Evolutionary conservation across 108 stramenopile species (phyloP).

Genomic region (Skeletonema costatum): DNA sequence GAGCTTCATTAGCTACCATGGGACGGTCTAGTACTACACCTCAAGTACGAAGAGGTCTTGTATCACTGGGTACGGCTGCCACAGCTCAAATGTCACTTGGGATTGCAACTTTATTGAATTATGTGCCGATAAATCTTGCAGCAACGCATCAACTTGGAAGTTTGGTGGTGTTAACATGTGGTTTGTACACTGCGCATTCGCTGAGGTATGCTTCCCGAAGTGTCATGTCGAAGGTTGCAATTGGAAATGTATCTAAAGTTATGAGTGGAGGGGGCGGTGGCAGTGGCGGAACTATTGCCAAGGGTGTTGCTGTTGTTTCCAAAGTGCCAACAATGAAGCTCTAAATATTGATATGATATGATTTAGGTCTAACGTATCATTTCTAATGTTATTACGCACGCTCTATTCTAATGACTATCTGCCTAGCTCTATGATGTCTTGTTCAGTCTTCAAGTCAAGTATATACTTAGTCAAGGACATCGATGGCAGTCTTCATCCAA

Average conservation of each 20-base stretch:
- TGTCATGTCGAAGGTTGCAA: slow-evolving; percentile 17
- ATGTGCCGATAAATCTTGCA: slow-evolving; percentile 94
- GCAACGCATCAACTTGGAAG: slow-evolving; percentile 97
- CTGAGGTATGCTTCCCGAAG: slow-evolving; percentile 73
- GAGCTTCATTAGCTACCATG: not conserved
- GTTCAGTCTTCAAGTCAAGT: not conserved
- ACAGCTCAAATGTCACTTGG: slow-evolving; percentile 92
- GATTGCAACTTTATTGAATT: slow-evolving; percentile 91
- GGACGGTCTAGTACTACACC: slow-evolving; percentile 55
- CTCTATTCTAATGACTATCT: not conserved
- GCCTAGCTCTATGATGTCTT: not conserved
- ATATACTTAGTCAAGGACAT: slow-evolving; percentile 19
- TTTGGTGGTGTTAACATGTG: slow-evolving; percentile 87
- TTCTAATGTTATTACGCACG: not conserved
- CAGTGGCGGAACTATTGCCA: not conserved
- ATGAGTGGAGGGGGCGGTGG: slow-evolving; percentile 9
- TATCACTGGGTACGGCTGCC: slow-evolving; percentile 79
- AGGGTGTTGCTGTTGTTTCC: slow-evolving; percentile 14
- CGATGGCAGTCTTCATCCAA: slow-evolving; percentile 39
- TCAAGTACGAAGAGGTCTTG: slow-evolving; percentile 69
- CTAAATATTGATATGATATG: not conserved
- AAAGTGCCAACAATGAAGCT: slow-evolving; percentile 5
- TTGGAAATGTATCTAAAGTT: not conserved
- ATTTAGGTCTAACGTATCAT: not conserved
- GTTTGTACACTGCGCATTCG: slow-evolving; percentile 84